Evolutionary conservation across 2,329 filamentous ascomycete genomes (phyloP), one percentile per base, ranked within the genome.

Genomic region (Fonsecaea pugnacius): DNA sequence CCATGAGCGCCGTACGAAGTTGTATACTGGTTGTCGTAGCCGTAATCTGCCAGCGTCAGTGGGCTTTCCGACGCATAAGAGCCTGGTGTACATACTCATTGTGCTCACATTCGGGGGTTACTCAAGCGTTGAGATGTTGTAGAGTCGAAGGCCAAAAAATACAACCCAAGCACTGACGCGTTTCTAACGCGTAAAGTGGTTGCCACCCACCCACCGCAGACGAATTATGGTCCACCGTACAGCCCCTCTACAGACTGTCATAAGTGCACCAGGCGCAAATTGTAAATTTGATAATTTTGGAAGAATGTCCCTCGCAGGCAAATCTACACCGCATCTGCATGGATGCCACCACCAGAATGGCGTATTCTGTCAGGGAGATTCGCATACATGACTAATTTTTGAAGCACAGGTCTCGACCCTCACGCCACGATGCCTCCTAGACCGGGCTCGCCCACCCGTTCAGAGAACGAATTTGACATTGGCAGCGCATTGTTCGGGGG

Each of bases 381-480:
- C 9, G 18, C 24, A 24, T 12, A 12, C 24, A 27, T 10, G 12
- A 4, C 43, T 24, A 27, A 48, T 16, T 27, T 1, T 3, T 14
- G 21, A 18, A 24, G 9, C 12, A 9, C 33, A 16, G 33, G 27
- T 16, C 38, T 43, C 38, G 38, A 14, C 6, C 3, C 27, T 30
- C 4, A 4, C 8, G 3, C 30, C 43, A 61, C 30, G 46, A 71
- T 71, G 70, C 36, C 56, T 14, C 43, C 36, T 27, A 58, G 70
- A 60, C 87, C 86, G 73, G 84, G 84, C 63, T 98, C 95, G 50
- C 95, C 94, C 65, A 87, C 92, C 55, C 83, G 85, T 64, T 98
- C 94, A 56, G 94, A 98, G 78, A 90, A 89, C 70, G 95, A 96
- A 74, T 87, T 96, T 73, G 95, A 99, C 73, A 97, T 99, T 59